Conservation (phyloP, 768 basidiomycete species). For the Boletus eberwhitei region DNA sequence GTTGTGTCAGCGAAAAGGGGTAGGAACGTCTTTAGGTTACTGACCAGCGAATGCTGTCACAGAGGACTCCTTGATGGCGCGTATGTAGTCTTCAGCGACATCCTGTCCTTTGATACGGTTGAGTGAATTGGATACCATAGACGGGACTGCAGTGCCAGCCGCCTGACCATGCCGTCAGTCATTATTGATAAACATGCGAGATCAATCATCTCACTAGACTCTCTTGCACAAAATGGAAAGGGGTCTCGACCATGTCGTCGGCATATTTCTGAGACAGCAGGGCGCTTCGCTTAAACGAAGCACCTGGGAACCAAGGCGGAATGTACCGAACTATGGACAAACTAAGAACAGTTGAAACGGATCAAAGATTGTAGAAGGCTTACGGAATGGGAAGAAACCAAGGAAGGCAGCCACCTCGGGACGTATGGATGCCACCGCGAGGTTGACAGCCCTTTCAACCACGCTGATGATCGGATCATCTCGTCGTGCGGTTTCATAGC, state of each 20-base stretch:
- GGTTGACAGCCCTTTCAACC: constrained; percentile 24
- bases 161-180: constrained; percentile 10
- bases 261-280: constrained; percentile 18
- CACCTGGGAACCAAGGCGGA: constrained; percentile 41
- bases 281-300: constrained; percentile 33
- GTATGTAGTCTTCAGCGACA: constrained; percentile 5
- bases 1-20: not conserved
- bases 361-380: not conserved
- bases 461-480: constrained; percentile 28
- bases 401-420: constrained; percentile 34
- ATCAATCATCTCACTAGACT: constrained; percentile 27
- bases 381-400: constrained; percentile 37
- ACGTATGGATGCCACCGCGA: constrained; percentile 20
- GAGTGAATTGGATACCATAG: constrained; percentile 28
- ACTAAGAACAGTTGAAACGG: not conserved
- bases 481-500: constrained; percentile 23
- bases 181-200: not conserved
- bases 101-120: constrained; percentile 8
- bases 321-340: constrained; percentile 31
- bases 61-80: constrained; percentile 27
- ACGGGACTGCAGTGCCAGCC: constrained; percentile 23
- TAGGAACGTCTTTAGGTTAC: not conserved
- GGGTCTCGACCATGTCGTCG: constrained; percentile 25
- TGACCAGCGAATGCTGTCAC: constrained; percentile 31
- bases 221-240: constrained; percentile 32